A percentile compares a stretch with the other conserved stretches of the same genome.
These are phyloP conservation scores for Ogataea wickerhamii DNA, from an alignment of 805 yeast genomes.

Conservation along the genomic window DNA sequence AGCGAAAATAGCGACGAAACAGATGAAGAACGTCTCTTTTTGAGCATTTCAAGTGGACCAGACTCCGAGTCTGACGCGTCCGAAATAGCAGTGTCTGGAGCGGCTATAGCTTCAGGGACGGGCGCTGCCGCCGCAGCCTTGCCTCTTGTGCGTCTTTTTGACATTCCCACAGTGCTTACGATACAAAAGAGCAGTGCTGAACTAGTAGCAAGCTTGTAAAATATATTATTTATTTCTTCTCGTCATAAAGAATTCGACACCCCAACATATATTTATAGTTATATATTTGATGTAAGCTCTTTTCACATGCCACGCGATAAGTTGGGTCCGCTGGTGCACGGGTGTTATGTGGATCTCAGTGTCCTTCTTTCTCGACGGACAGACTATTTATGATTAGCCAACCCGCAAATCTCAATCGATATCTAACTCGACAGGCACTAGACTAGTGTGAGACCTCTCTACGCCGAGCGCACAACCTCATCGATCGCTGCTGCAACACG, in stretches of 20 bases:
- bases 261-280: too few relatives aligned
- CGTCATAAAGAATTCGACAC: too few relatives aligned
- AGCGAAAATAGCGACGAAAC: slow-evolving; percentile 44
- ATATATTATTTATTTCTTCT: too few relatives aligned
- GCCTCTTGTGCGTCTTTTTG: slow-evolving; percentile 11
- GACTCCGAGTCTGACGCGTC: slow-evolving; percentile 23
- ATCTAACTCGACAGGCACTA: background rate
- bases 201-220: slow-evolving; percentile 68
- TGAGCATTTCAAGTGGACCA: slow-evolving; percentile 10
- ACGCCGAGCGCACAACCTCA: slow-evolving; percentile 54
- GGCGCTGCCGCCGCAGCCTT: slow-evolving; percentile 3
- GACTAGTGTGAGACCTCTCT: background rate
- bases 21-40: slow-evolving; percentile 25
- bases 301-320: too few relatives aligned
- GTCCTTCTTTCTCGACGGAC: too few relatives aligned
- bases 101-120: background rate
- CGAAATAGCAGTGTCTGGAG: slow-evolving; percentile 21
- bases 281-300: too few relatives aligned
- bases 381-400: too few relatives aligned
- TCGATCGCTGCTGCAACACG: slow-evolving; percentile 79
- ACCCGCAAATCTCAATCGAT: background rate
- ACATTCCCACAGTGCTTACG: slow-evolving; percentile 35
- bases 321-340: too few relatives aligned
- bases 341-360: too few relatives aligned
- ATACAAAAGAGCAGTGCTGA: slow-evolving; percentile 82